Evolutionary conservation across 1,284 basidiomycete species (phyloP), one percentile per base, ranked within the genome.

Genomic region (Mycocalia duriaeana): DNA sequence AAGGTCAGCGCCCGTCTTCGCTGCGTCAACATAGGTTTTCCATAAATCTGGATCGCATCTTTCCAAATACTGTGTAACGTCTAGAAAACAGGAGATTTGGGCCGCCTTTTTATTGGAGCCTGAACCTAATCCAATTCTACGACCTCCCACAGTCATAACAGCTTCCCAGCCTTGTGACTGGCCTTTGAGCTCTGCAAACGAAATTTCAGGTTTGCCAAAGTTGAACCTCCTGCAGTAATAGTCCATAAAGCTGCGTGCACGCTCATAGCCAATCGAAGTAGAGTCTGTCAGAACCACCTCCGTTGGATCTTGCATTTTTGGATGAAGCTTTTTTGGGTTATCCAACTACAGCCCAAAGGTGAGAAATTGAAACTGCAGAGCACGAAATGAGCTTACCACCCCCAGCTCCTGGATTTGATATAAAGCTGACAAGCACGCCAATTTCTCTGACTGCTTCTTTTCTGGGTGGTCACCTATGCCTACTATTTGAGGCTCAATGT

Each of bases 191-290:
- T 64, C 54, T 38, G 71, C 64, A 53, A 80, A 87, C 14, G 76
- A 71, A 49, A 97, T 70, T 44, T 93, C 89, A 2, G 94, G 92
- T 55, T 81, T 82, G n/a, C 77, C 75, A 57, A 94, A 94, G 26
- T 74, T 72, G 64, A 86, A 96, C 34, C 82, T 76, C 37, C 83
- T 79, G 64, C 93, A 96, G 63, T 97, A 97, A 61, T 89, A 98
- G 56, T 94, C 93, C 85, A 97, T 94, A 68, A 97, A 98, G 54
- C 82, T 82, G 46, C 88, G 82, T 0, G 93, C 92, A 42, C 80
- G 78, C 49, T 94, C 90, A 42, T 86, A 84, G 5, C 71, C 73
- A 53, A 95, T 76, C 22, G 68, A 57, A 4, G 81, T 75, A 20
- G 83, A 83, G 60, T 94, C 86, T 14, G 81, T 79, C 18, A 96